Base-by-base conservation (phyloP, 2,329 filamentous ascomycete species). In the Dactylonectria macrodidyma region DNA sequence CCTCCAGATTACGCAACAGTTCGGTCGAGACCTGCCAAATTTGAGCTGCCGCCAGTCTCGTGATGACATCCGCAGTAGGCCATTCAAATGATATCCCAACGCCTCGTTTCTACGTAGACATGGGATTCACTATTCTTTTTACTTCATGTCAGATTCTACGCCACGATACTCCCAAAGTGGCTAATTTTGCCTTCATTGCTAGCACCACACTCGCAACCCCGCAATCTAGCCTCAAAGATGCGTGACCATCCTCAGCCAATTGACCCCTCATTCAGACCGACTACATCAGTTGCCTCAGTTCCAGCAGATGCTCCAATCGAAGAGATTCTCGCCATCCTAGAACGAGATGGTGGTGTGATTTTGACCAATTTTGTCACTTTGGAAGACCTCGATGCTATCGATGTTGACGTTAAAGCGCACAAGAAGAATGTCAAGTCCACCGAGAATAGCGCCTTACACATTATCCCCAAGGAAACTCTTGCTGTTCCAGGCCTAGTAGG, bases 21-120 rank as follows among this genome's bases (percentile, higher is more conserved):
- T 54, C 51, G 51, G 51, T 30, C 51, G 51, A 36, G 30, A 38
- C 33, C 51, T 54, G n/a, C 51, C 51, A 36, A 30, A 54, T 36
- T 36, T 10, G 33, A 30, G 22, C 10, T 16, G 51, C n/a, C 36
- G 36, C 36, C 30, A 22, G 33, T n/a, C 8, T 5, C 33, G 51
- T 14, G n/a, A 7, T n/a, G 34, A 36, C 19, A 30, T 54, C 8
- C 8, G 33, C 22, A n/a, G n/a, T n/a, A 44, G n/a, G 41, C 41
- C 14, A 44, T 44, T 44, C n/a, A 44, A 44, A n/a, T n/a, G 41
- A 8, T n/a, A 16, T 19, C 14, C 4, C 8, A n/a, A 44, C 26
- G 41, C 41, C 16, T 44, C 41, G 16, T 44, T 44, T 44, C 41
- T 44, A 2, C 41, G n/a, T 44, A n/a, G 41, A 44, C 16, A n/a